A percentile compares a stretch with the other conserved stretches of the same genome.
Conservation (phyloP, 305 asterid species). For the Solanum hybrid region DNA sequence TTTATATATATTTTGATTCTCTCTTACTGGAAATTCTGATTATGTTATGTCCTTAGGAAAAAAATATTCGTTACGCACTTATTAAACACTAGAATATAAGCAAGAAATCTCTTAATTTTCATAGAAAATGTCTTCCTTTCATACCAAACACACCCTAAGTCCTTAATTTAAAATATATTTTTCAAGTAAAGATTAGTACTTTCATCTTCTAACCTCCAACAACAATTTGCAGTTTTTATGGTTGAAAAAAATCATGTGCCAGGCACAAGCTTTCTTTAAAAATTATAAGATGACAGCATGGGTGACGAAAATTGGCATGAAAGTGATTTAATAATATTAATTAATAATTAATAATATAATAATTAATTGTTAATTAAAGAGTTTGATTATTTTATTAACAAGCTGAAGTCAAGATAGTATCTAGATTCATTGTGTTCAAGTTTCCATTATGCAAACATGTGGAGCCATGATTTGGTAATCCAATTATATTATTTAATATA, state of each 20-base stretch:
- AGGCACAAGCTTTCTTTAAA: neutral
- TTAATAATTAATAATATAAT: neutral
- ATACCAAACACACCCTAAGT: neutral
- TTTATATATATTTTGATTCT: neutral
- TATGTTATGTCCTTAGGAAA: no score
- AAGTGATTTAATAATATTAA: neutral
- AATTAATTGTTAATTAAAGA: neutral
- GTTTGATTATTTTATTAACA: neutral
- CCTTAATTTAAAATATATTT: neutral
- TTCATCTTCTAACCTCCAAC: neutral
- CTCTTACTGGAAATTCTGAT: neutral
- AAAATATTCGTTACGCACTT: neutral
- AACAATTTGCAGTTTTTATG: neutral
- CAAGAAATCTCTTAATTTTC: neutral
- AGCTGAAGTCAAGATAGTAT: neutral
- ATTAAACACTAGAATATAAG: neutral
- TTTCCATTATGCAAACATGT: conserved; percentile 13
- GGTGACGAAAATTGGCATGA: neutral
- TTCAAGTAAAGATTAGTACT: neutral
- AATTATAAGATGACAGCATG: neutral
- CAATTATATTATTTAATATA: neutral
- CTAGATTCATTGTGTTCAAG: conserved; percentile 11
- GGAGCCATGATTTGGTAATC: conserved; percentile 15
- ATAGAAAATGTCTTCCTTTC: neutral
- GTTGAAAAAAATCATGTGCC: neutral